phyloP scores from a whole-genome alignment of 768 basidiomycete genomes.

The Leucocoprinus birnbaumii region DNA sequence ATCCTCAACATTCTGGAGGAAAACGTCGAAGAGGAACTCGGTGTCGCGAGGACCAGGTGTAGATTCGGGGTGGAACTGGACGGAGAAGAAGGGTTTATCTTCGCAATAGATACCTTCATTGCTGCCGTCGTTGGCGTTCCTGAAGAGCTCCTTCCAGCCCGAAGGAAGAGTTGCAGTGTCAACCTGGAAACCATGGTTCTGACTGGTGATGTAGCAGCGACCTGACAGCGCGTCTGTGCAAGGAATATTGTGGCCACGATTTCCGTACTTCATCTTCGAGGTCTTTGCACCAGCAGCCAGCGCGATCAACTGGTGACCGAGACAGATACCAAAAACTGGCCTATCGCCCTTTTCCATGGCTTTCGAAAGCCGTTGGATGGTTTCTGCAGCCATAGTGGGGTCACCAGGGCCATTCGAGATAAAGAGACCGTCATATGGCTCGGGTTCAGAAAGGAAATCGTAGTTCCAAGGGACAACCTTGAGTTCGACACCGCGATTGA shows the following conservation, averaged over 20 bases:
- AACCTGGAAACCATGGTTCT: slow-evolving; percentile 98
- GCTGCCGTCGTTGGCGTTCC: slow-evolving; percentile 94
- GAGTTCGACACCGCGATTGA: slow-evolving; percentile 86
- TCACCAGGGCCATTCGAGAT: slow-evolving; percentile 98
- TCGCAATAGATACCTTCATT: slow-evolving; percentile 97
- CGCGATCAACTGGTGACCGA: slow-evolving; percentile 96
- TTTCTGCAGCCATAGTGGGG: slow-evolving; percentile 77
- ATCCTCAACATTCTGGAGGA: slow-evolving; percentile 84
- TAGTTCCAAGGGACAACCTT: slow-evolving; percentile 99
- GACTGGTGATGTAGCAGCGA: slow-evolving; percentile 97
- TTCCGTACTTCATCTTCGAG: slow-evolving; percentile 99
- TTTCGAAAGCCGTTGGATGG: slow-evolving; percentile 63
- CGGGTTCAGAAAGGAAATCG: slow-evolving; percentile 76
- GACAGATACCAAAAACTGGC: slow-evolving; percentile 98
- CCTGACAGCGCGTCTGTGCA: slow-evolving; percentile 93
- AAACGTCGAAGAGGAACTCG: slow-evolving; percentile 98
- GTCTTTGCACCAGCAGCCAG: slow-evolving; percentile 92
- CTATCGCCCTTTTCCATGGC: slow-evolving; percentile 71
- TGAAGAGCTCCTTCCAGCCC: slow-evolving; percentile 93
- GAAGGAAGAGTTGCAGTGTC: slow-evolving; percentile 71
- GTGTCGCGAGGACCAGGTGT: slow-evolving; percentile 97
- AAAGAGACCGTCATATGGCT: slow-evolving; percentile 93
- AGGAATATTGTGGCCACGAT: slow-evolving; percentile 98
- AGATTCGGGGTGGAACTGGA: slow-evolving; percentile 98
- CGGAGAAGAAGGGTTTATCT: slow-evolving; percentile 94